Base-by-base conservation (phyloP, 1,284 basidiomycete genomes). In the Fistulina hepatica region DNA sequence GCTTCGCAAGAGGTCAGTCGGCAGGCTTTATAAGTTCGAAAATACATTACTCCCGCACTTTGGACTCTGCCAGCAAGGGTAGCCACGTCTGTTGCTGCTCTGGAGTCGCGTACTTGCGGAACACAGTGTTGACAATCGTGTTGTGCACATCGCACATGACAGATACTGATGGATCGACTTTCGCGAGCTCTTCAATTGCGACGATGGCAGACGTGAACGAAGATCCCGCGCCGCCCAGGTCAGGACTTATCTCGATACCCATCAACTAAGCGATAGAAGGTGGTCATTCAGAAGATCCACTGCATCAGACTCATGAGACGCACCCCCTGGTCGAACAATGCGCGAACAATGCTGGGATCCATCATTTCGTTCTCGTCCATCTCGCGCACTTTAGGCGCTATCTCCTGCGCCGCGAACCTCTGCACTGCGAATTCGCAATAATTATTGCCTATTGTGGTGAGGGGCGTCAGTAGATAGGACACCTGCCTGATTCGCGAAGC, bases 361-460 rank as follows among this genome's bases (percentile, higher is more conserved):
- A 99, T 98, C 52, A 65, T 67, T 61, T 99, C 95, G 37, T 81
- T 82, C 68, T 99, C 94, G 58, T 99, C 94, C 95, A 99, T 99
- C 54, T 92, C 88, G 27, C 81, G 75, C 39, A 97, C 93, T 56
- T 79, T 88, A 32, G 95, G 94, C 8, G 64, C 84, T 16, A 99
- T 76, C 22, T 94, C 80, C 40, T 97, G 91, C 43, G 75, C 67
- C 1, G 94, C 89, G 50, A 97, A 97, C 27, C 84, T 78, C 53
- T 73, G 72, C 17, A 95, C 92, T 90, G 36, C 21, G 36, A 27
- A 23, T 7, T 43, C 20, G 33, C 10, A 37, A 11, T 30, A 23
- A 39, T 22, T 25, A 15, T 36, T 25, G 32, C 32, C 19, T 21
- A 25, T n/a, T 19, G 4, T 36, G 25, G 35, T 5, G 20, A 33